These are phyloP conservation scores for Parsonsia alboflavescens DNA, from an alignment of 257 asterid species.

Conservation along the genomic window DNA sequence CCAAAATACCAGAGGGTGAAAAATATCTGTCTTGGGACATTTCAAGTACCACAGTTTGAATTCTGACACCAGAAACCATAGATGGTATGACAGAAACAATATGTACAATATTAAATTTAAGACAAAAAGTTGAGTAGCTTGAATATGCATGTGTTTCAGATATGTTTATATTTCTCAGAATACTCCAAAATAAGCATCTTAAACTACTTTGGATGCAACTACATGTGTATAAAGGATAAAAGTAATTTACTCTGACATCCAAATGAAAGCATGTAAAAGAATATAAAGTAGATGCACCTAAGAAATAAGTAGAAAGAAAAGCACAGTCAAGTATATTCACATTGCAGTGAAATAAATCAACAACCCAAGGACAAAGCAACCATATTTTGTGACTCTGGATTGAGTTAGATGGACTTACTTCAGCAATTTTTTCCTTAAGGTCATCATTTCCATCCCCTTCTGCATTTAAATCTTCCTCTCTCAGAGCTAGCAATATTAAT, in stretches of 20 bases:
- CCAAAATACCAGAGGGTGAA: not conserved
- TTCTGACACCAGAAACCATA: not conserved
- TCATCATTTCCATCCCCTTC: slow-evolving; percentile 58
- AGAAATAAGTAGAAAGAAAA: not conserved
- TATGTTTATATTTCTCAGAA: not conserved
- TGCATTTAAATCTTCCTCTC: slow-evolving; percentile 67
- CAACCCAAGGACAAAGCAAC: not conserved
- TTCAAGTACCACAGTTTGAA: slow-evolving; percentile 14
- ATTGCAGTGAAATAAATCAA: slow-evolving; percentile 2
- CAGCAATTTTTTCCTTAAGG: slow-evolving; percentile 72
- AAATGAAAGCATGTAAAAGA: not conserved
- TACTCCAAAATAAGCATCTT: not conserved
- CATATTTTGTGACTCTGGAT: slow-evolving; percentile 7
- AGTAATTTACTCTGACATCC: not conserved
- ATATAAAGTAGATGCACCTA: not conserved
- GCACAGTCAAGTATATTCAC: not conserved
- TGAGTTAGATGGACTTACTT: slow-evolving; percentile 44
- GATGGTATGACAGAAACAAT: not conserved
- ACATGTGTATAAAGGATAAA: not conserved
- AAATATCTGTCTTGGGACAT: slow-evolving; percentile 7
- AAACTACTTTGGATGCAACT: not conserved
- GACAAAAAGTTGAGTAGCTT: not conserved
- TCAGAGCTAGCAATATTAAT: slow-evolving; percentile 70
- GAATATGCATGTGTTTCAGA: not conserved
- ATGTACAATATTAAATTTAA: not conserved